Evolutionary conservation across 73 alveolate species (phyloP), one percentile per base, ranked within the genome.

Genomic region (Stentor roeselii): DNA sequence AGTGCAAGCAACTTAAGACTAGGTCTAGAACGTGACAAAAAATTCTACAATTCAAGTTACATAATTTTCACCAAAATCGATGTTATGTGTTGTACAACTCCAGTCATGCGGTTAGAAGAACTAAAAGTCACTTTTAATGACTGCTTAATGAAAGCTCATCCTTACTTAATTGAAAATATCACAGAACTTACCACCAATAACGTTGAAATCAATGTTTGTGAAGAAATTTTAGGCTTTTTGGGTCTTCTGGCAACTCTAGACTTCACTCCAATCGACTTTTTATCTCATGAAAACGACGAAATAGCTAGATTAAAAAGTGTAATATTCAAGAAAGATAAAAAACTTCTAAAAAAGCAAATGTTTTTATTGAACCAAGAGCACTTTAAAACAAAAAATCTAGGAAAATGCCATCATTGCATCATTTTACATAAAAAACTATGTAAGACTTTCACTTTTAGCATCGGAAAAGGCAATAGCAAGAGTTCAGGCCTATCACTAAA

Each of bases 71-170:
- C 80, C 1, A 67, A 2, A 34, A 27, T 21, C 21, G 15, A 21
- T 21, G 74, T 1, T 21, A 2, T 1, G 1, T 42, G 30, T 6
- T n/a, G 27, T 0, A 58, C 35, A n/a, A 0, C 0, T 1, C 80
- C n/a, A 21, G 2, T 67, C 42, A 36, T 67, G 41, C 2, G 15
- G 0, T 32, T 21, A 32, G 37, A 21, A 15, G 34, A 30, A 21
- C 37, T 67, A 32, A 67, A n/a, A 27, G 21, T 67, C 11, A 67
- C 21, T 1, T 21, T 34, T 27, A 67, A 67, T 27, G 41, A 67
- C 11, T 67, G 80, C 41, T 27, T 67, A 21, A 67, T 67, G 80
- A 67, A 67, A 67, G n/a, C 15, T 1, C 80, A 67, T 32, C 80
- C 80, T 21, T 21, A 67, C 34, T 32, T 67, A 1, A 21, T 32